These are phyloP conservation scores for Musa balbisiana DNA, from an alignment of 202 grass and related monocot genomes.

Conservation along the genomic window DNA sequence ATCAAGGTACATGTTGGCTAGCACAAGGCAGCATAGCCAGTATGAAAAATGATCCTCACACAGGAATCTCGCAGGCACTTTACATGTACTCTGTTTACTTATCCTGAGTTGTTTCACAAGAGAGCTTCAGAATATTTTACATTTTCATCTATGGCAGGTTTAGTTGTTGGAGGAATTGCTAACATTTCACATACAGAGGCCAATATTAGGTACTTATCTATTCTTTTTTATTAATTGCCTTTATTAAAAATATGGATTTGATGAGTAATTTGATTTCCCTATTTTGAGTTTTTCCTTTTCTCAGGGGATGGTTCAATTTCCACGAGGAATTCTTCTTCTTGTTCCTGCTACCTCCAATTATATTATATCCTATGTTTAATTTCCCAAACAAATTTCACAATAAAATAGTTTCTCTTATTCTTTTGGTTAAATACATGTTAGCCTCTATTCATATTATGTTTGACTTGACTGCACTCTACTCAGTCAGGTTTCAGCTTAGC, in stretches of 20 bases:
- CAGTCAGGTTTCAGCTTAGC: constrained; percentile 98
- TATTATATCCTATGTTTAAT: constrained; percentile 94
- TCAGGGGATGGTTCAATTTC: constrained; percentile 96
- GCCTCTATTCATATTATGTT: constrained; percentile 5
- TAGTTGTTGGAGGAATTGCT: constrained; percentile 91
- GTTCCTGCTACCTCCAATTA: constrained; percentile 92
- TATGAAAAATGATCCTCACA: too few species aligned
- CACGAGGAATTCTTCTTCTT: constrained; percentile 99
- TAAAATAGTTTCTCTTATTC: background rate
- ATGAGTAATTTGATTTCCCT: background rate
- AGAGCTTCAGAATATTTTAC: constrained; percentile 18
- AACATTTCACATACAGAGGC: constrained; percentile 88
- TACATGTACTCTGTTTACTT: background rate
- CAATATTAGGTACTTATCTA: constrained; percentile 60
- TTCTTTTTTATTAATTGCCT: constrained; percentile 1
- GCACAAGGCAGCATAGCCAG: too few species aligned
- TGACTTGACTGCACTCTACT: constrained; percentile 68
- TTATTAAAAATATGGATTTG: background rate
- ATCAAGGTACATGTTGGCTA: too few species aligned
- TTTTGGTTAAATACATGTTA: constrained; percentile 8
- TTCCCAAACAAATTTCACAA: background rate
- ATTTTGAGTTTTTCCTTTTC: constrained; percentile 20
- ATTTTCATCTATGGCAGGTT: constrained; percentile 36
- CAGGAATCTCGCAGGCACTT: too few species aligned
- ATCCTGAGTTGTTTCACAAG: background rate